phyloP scores from a whole-genome alignment of 1,139 yeast genomes.

The Dujonia santamariae region DNA sequence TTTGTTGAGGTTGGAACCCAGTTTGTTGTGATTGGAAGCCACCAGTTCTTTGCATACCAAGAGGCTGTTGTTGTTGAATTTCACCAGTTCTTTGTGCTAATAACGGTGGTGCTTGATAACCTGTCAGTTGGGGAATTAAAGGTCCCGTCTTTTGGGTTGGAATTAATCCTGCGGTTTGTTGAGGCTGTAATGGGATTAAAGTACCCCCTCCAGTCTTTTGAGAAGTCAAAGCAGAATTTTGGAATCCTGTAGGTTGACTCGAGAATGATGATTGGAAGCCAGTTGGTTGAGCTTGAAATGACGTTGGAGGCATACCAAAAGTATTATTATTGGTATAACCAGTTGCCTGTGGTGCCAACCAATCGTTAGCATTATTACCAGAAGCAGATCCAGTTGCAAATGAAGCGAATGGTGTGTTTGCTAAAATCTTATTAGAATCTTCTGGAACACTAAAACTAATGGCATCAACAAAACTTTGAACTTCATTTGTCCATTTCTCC shows the following conservation, averaged over 20 bases:
- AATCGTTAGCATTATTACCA: constrained; percentile 20
- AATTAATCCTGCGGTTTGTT: constrained; percentile 45
- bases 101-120: constrained; percentile 16
- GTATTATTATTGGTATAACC: constrained; percentile 22
- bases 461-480: constrained; percentile 81
- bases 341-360: constrained; percentile 27
- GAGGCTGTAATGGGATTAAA: constrained; percentile 46
- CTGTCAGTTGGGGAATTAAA: constrained; percentile 20
- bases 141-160: constrained; percentile 40
- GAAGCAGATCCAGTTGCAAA: constrained; percentile 17
- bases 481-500: constrained; percentile 74
- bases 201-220: constrained; percentile 46
- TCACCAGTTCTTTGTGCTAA: constrained; percentile 20
- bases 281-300: constrained; percentile 8
- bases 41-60: constrained; percentile 33
- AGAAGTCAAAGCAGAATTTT: constrained; percentile 20
- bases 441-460: constrained; percentile 80
- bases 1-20: constrained; percentile 35
- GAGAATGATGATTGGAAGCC: constrained; percentile 7
- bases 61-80: constrained; percentile 19
- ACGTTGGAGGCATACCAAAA: constrained; percentile 15
- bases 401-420: constrained; percentile 46
- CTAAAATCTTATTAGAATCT: constrained; percentile 40
- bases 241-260: constrained; percentile 6
- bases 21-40: constrained; percentile 4